These are phyloP conservation scores for Ziziphus jujuba DNA, from an alignment of 306 rosid species.

Conservation along the genomic window DNA sequence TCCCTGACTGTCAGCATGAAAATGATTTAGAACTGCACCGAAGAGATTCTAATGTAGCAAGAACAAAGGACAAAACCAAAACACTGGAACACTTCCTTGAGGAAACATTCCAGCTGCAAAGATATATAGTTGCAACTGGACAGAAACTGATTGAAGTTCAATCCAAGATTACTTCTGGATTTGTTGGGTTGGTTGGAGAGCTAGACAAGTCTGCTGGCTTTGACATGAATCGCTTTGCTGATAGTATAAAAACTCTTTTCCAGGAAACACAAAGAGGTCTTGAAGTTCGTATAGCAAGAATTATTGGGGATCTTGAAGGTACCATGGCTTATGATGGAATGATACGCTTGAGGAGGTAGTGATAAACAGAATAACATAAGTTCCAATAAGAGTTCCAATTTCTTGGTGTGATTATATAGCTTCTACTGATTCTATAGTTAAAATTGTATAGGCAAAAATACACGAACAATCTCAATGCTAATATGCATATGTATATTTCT, in stretches of 20 bases:
- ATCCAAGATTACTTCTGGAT: slow-evolving; percentile 59
- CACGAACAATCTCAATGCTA: slow-evolving; percentile 23
- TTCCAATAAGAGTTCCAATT: background rate
- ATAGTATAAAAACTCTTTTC: slow-evolving; percentile 57
- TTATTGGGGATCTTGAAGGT: slow-evolving; percentile 92
- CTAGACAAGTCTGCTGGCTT: slow-evolving; percentile 62
- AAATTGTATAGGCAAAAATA: slow-evolving; percentile 44
- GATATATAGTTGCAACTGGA: slow-evolving; percentile 86
- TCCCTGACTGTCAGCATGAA: slow-evolving; percentile 60
- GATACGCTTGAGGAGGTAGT: slow-evolving; percentile 62
- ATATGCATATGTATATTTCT: slow-evolving; percentile 5
- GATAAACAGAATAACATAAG: background rate
- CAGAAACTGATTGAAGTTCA: slow-evolving; percentile 74
- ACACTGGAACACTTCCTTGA: slow-evolving; percentile 70
- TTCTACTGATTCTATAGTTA: slow-evolving; percentile 28
- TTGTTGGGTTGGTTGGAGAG: slow-evolving; percentile 64
- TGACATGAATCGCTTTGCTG: slow-evolving; percentile 74
- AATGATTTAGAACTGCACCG: slow-evolving; percentile 47
- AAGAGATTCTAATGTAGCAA: slow-evolving; percentile 49
- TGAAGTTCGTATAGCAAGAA: slow-evolving; percentile 76
- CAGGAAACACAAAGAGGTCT: slow-evolving; percentile 93
- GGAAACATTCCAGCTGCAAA: slow-evolving; percentile 88
- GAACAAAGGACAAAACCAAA: slow-evolving; percentile 64
- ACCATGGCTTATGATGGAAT: slow-evolving; percentile 93
- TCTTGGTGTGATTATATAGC: slow-evolving; percentile 25